A percentile compares a stretch with the other conserved stretches of the same genome.
phyloP scores from a whole-genome alignment of 2,329 filamentous ascomycete species.

The Botrytis hyacinthi region DNA sequence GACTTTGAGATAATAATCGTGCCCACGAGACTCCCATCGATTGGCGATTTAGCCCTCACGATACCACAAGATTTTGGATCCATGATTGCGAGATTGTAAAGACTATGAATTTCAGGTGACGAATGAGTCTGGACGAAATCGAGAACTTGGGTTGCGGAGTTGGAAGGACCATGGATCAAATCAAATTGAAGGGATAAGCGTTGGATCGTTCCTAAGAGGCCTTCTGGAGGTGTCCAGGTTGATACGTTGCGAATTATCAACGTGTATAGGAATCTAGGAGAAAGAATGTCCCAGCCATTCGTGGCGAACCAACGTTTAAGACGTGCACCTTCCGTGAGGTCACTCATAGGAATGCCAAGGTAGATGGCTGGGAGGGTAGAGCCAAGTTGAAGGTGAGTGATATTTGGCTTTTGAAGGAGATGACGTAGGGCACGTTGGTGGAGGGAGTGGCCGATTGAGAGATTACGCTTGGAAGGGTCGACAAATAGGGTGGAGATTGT shows the following conservation, averaged over 20 bases:
- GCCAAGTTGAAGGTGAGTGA: constrained; percentile 66
- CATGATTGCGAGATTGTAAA: constrained; percentile 63
- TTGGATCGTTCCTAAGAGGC: constrained; percentile 57
- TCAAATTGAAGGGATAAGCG: constrained; percentile 56
- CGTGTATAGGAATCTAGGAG: constrained; percentile 61
- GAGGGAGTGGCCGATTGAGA: constrained; percentile 86
- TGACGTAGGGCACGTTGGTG: constrained; percentile 81
- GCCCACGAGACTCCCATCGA: constrained; percentile 60
- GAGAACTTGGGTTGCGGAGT: constrained; percentile 54
- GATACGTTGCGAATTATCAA: constrained; percentile 60
- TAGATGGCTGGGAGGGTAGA: constrained; percentile 81
- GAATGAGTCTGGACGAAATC: constrained; percentile 56
- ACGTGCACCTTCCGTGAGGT: constrained; percentile 48
- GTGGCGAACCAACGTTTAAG: constrained; percentile 80
- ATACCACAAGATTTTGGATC: constrained; percentile 62
- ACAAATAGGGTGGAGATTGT: constrained; percentile 87
- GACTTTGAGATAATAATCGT: constrained; percentile 64
- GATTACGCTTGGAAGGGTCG: constrained; percentile 78
- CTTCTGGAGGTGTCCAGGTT: constrained; percentile 60
- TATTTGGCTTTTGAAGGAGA: constrained; percentile 60
- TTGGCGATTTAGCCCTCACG: constrained; percentile 61
- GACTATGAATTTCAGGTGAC: constrained; percentile 60
- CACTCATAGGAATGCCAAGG: constrained; percentile 71
- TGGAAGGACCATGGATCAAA: constrained; percentile 62
- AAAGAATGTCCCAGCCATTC: constrained; percentile 77